phyloP scores from a whole-genome alignment of 176 grass and related monocot genomes.

The Echinochloa phyllopogon region DNA sequence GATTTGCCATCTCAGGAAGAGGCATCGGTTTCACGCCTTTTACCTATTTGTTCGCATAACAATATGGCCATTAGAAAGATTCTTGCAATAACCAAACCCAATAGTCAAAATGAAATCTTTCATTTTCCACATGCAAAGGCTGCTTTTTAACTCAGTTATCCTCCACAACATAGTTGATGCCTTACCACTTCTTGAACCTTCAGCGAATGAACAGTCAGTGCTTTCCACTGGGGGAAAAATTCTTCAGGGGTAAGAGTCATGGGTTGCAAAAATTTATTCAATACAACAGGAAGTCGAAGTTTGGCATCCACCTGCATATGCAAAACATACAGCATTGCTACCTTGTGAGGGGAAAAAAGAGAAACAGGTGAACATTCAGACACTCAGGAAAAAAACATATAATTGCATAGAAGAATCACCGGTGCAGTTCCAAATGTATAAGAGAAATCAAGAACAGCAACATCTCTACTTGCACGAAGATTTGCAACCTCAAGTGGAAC shows the following conservation, averaged over 20 bases:
- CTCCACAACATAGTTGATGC: slow-evolving; percentile 21
- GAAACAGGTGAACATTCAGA: neutral
- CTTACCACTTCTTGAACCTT: slow-evolving; percentile 99
- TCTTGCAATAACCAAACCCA: slow-evolving; percentile 27
- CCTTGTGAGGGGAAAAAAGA: slow-evolving; percentile 9
- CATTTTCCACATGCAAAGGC: slow-evolving; percentile 28
- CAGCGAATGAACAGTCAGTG: slow-evolving; percentile 70
- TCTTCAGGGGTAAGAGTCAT: slow-evolving; percentile 83
- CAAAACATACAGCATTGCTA: slow-evolving; percentile 27
- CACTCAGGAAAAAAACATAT: slow-evolving; percentile 34
- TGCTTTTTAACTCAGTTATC: slow-evolving; percentile 10
- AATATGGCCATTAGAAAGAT: slow-evolving; percentile 30
- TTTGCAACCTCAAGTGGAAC: slow-evolving; percentile 90
- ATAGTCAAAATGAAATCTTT: slow-evolving; percentile 7
- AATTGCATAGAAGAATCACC: slow-evolving; percentile 45
- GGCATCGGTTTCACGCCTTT: slow-evolving; percentile 89
- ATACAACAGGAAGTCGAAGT: slow-evolving; percentile 80
- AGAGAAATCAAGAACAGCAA: slow-evolving; percentile 98
- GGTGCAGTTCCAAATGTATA: slow-evolving; percentile 81
- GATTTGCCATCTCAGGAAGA: slow-evolving; percentile 83
- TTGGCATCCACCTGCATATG: slow-evolving; percentile 78
- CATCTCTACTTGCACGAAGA: slow-evolving; percentile 91
- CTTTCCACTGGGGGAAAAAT: slow-evolving; percentile 97
- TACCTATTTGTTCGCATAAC: slow-evolving; percentile 61
- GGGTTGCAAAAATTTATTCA: slow-evolving; percentile 95